These are phyloP conservation scores for Ziziphus jujuba DNA, from an alignment of 306 rosid genomes.

Conservation along the genomic window DNA sequence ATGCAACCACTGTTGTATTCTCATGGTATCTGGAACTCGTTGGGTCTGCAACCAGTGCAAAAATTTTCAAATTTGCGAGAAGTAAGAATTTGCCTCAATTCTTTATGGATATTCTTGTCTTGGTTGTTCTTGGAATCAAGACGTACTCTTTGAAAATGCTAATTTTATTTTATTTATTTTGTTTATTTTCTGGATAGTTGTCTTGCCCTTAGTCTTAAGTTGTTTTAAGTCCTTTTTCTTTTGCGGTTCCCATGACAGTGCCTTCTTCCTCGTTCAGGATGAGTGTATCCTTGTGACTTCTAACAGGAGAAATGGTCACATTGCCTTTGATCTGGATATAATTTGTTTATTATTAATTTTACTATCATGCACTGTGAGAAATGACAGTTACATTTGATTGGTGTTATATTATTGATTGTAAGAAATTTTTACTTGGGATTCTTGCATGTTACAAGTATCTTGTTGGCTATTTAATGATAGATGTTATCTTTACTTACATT, in stretches of 20 bases:
- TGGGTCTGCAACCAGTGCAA: slow-evolving; percentile 94
- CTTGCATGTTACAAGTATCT: background rate
- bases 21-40: slow-evolving; percentile 84
- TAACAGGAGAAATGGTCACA: too few species aligned
- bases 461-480: background rate
- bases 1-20: slow-evolving; percentile 73
- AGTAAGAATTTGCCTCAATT: slow-evolving; percentile 44
- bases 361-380: background rate
- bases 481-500: too few species aligned
- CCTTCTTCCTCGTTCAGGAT: too few species aligned
- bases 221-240: too few species aligned
- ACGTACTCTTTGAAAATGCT: background rate
- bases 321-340: too few species aligned
- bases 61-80: slow-evolving; percentile 90
- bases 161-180: background rate
- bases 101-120: background rate
- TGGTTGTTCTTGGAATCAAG: background rate
- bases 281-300: too few species aligned
- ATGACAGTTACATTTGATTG: background rate
- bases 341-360: too few species aligned
- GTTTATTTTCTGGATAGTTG: too few species aligned
- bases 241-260: too few species aligned
- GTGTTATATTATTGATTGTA: background rate
- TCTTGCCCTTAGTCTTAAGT: too few species aligned
- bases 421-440: background rate